Percentiles rank a stretch among this genome's conserved stretches.
phyloP scores from a whole-genome alignment of 73 alveolate genomes.

The Urostyla sp. region DNA sequence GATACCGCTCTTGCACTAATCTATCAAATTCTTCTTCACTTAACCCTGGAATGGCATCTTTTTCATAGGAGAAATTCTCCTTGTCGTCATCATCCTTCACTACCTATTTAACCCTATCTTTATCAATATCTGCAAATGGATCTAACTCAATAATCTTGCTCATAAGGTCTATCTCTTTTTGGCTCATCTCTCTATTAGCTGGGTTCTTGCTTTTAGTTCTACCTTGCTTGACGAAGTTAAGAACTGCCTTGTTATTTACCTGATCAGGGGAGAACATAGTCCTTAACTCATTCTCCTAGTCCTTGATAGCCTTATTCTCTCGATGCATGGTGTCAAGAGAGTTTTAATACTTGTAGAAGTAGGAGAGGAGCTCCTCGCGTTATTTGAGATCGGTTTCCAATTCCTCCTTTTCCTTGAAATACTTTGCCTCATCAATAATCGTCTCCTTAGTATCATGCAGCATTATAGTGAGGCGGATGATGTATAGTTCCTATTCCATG shows the following conservation, averaged over 20 bases:
- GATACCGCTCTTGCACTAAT: constrained; percentile 60
- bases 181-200: constrained; percentile 36
- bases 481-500: constrained; percentile 79
- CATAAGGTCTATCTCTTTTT: constrained; percentile 58
- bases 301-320: constrained; percentile 32
- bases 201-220: constrained; percentile 49
- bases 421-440: constrained; percentile 38
- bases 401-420: constrained; percentile 53
- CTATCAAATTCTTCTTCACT: constrained; percentile 67
- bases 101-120: constrained; percentile 38
- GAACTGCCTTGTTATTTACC: constrained; percentile 50
- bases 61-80: constrained; percentile 60
- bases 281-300: constrained; percentile 65
- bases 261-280: constrained; percentile 70
- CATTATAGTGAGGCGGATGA: constrained; percentile 78
- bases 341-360: constrained; percentile 37
- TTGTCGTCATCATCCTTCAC: constrained; percentile 60
- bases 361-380: constrained; percentile 42
- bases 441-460: constrained; percentile 73
- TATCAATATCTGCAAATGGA: constrained; percentile 56
- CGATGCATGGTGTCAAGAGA: constrained; percentile 43
- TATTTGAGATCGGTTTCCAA: constrained; percentile 56
- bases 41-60: constrained; percentile 45
- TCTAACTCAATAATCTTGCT: constrained; percentile 49
- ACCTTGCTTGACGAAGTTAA: constrained; percentile 71